phyloP scores from a whole-genome alignment of 208 protist species.

The Polymyxa betae region DNA sequence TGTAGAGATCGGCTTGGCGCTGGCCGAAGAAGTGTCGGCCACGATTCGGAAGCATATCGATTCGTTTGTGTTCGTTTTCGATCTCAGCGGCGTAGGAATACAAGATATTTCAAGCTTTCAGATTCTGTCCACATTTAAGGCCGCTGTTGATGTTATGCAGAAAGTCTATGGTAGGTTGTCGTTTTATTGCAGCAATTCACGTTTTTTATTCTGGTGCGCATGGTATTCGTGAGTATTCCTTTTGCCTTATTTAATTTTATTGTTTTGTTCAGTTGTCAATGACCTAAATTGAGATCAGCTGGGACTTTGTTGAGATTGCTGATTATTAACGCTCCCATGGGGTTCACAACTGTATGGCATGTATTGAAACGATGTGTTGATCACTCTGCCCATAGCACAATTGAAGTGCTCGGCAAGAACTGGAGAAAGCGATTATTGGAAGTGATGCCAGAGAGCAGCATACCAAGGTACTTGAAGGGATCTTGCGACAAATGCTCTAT shows the following conservation, averaged over 20 bases:
- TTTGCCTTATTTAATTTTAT: neutral
- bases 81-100: neutral
- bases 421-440: constrained; percentile 20
- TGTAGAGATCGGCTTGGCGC: neutral
- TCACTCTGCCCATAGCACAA: neutral
- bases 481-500: neutral
- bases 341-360: neutral
- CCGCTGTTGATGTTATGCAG: constrained; percentile 26
- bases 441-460: constrained; percentile 2
- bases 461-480: constrained; percentile 23
- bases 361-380: neutral
- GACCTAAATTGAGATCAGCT: neutral
- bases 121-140: neutral
- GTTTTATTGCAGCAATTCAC: no score
- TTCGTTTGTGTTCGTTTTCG: constrained; percentile 27
- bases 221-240: no score
- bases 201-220: no score
- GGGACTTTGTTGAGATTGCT: neutral
- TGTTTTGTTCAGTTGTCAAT: neutral
- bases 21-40: neutral
- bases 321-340: constrained; percentile 11
- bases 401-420: constrained; percentile 12
- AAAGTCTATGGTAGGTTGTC: constrained; percentile 32
- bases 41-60: neutral
- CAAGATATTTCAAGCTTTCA: neutral